These are phyloP conservation scores for Dryas drummondii DNA, from an alignment of 306 rosid species.

Conservation along the genomic window DNA sequence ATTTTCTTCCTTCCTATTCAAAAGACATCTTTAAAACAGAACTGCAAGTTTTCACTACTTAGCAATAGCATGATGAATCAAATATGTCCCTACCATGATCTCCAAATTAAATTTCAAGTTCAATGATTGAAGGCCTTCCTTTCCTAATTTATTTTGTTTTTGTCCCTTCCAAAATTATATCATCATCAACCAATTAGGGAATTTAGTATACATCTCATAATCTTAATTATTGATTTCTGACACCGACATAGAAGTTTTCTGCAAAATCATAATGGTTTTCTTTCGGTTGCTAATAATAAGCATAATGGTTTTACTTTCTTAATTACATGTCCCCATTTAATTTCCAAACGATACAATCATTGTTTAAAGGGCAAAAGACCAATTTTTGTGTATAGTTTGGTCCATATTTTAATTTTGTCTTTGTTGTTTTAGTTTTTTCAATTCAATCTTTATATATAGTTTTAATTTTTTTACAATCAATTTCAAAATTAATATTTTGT, in stretches of 20 bases:
- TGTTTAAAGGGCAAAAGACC: no score
- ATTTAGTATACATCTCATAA: not conserved
- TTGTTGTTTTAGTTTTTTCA: no score
- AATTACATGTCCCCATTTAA: not conserved
- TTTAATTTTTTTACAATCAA: no score
- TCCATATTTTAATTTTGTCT: no score
- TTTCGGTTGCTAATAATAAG: no score
- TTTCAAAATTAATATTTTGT: no score
- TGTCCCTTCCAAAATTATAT: not conserved
- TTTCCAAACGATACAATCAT: not conserved
- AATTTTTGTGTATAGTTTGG: no score
- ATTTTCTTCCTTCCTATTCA: not conserved
- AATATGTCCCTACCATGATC: constrained; percentile 4
- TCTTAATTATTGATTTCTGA: not conserved
- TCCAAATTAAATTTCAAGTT: not conserved
- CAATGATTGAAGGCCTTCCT: not conserved
- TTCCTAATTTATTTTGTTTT: not conserved
- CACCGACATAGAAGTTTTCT: not conserved
- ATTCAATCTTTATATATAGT: no score
- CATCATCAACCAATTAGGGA: not conserved
- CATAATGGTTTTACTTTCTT: not conserved
- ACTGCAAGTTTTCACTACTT: not conserved
- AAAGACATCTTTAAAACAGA: not conserved
- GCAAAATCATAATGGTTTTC: not conserved
- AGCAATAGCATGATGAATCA: not conserved